Conservation (phyloP, 192 early-diverging fungal genomes). For the Backusella macrospora region DNA sequence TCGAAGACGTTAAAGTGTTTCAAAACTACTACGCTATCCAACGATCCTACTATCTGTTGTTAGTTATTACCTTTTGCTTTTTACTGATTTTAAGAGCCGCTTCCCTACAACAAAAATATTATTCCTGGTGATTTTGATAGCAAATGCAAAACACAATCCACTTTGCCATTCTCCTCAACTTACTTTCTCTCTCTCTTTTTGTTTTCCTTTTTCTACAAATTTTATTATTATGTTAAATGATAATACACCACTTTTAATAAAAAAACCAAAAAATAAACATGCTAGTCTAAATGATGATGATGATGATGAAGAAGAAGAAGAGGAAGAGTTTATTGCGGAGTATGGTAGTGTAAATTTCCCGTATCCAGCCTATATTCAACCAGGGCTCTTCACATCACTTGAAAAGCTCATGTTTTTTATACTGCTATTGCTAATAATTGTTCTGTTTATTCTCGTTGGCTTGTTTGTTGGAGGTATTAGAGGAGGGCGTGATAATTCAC, state of each 20-base stretch:
- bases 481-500: slow-evolving; percentile 13
- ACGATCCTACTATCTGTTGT: no score
- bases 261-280: background rate
- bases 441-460: slow-evolving; percentile 35
- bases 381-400: slow-evolving; percentile 38
- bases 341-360: slow-evolving; percentile 33
- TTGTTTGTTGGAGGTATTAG: slow-evolving; percentile 33
- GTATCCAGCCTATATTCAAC: slow-evolving; percentile 32
- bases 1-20: no score
- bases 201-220: background rate
- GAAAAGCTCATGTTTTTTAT: slow-evolving; percentile 44
- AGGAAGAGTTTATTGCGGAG: slow-evolving; percentile 8
- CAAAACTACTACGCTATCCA: no score
- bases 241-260: slow-evolving; percentile 3
- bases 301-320: slow-evolving; percentile 19
- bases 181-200: background rate
- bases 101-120: no score
- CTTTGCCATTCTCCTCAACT: background rate
- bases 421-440: slow-evolving; percentile 23
- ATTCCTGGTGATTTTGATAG: no score
- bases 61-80: no score
- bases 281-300: background rate
- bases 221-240: background rate
- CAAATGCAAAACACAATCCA: slow-evolving; percentile 3
- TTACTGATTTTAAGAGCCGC: no score